A percentile compares a stretch with the other conserved stretches of the same genome.
Evolutionary conservation across 1,139 yeast species (phyloP).

Genomic region (Scheffersomyces illinoinensis): DNA sequence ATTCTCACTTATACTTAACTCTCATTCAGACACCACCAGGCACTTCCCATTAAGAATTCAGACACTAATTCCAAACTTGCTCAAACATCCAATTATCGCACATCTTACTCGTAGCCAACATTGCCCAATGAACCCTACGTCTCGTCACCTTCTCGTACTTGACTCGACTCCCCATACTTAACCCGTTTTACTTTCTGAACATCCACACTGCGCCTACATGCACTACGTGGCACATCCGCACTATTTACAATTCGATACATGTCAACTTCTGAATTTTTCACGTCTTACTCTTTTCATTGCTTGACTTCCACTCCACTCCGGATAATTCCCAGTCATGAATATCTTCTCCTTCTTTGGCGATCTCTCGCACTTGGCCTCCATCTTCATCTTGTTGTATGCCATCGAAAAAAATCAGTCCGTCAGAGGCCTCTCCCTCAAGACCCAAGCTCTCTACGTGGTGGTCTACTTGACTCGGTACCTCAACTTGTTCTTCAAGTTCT

Average conservation of each 20-base stretch:
- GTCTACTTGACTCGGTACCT: slow-evolving; percentile 82
- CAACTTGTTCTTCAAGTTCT: slow-evolving; percentile 60
- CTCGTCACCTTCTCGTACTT: neutral
- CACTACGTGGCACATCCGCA: neutral
- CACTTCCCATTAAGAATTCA: neutral
- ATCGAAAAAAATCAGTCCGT: slow-evolving; percentile 67
- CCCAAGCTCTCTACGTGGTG: slow-evolving; percentile 75
- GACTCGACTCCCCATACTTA: neutral
- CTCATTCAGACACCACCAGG: neutral
- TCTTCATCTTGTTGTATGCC: slow-evolving; percentile 70
- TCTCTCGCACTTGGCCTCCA: slow-evolving; percentile 78
- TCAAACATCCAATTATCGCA: neutral
- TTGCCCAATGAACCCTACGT: neutral
- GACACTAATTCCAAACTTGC: too few relatives aligned
- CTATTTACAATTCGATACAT: neutral
- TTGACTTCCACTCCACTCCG: neutral
- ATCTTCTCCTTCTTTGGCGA: slow-evolving; percentile 69
- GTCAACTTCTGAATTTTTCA: neutral
- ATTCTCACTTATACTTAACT: neutral
- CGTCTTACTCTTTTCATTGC: neutral
- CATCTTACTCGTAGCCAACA: neutral
- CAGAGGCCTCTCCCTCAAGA: slow-evolving; percentile 84
- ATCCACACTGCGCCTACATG: neutral
- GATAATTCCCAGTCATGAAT: slow-evolving; percentile 31
- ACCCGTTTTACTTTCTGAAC: neutral